phyloP scores from a whole-genome alignment of 176 grass and related monocot genomes.

The Triticum monococcum region DNA sequence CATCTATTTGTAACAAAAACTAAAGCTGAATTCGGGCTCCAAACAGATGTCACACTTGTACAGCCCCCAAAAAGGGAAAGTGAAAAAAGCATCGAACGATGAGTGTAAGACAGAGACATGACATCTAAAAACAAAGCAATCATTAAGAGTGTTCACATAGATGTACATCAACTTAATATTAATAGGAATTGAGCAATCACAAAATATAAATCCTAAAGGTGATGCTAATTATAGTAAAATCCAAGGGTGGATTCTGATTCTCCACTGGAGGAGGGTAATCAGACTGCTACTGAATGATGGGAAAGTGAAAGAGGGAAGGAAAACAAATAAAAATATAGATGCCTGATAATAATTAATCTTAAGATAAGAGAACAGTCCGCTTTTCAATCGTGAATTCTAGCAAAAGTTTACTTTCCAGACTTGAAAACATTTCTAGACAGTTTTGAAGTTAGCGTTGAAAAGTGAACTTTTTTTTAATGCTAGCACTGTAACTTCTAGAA shows the following conservation, averaged over 20 bases:
- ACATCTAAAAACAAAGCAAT: background rate
- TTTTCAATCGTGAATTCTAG: background rate
- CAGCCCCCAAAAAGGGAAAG: background rate
- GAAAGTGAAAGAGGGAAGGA: constrained; percentile 9
- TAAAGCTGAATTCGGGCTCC: background rate
- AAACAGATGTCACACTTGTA: background rate
- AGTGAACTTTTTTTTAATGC: background rate
- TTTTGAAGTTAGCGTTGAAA: background rate
- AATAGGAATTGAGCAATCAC: background rate
- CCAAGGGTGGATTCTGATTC: background rate
- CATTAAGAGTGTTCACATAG: background rate
- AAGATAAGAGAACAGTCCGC: background rate
- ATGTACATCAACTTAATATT: background rate
- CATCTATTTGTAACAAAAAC: background rate
- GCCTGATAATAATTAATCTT: background rate
- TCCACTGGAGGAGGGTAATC: background rate
- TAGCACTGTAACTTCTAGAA: constrained; percentile 9
- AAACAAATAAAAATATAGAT: constrained; percentile 18
- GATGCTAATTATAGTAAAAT: background rate
- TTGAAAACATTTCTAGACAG: background rate
- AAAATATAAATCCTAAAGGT: background rate
- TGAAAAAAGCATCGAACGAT: background rate
- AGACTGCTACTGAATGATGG: background rate
- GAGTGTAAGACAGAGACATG: background rate
- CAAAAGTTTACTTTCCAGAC: background rate